These are phyloP conservation scores for Lathyrus oleraceus DNA, from an alignment of 306 rosid genomes.

Conservation along the genomic window DNA sequence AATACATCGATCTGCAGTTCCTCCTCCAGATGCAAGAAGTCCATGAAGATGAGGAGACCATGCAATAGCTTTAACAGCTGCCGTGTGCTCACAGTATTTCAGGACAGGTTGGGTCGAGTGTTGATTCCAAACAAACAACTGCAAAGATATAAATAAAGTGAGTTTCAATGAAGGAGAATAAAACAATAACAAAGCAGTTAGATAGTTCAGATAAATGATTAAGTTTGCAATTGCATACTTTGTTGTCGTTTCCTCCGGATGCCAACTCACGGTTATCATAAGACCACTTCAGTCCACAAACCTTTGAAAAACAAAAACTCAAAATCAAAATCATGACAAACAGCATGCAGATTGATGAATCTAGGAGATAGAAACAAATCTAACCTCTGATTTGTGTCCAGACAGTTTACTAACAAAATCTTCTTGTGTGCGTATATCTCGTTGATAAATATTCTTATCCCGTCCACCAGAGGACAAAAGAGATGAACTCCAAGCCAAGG, in stretches of 20 bases:
- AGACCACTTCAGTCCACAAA: constrained; percentile 97
- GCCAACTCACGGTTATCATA: constrained; percentile 96
- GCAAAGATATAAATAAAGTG: constrained; percentile 35
- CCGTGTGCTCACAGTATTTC: constrained; percentile 93
- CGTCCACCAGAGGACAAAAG: constrained; percentile 93
- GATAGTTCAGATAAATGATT: constrained; percentile 22
- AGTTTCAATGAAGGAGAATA: constrained; percentile 32
- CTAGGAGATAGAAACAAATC: constrained; percentile 32
- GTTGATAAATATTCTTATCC: constrained; percentile 88
- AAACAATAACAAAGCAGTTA: constrained; percentile 29
- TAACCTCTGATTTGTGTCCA: constrained; percentile 98
- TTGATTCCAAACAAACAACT: constrained; percentile 98
- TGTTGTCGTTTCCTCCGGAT: constrained; percentile 97
- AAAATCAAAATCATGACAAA: constrained; percentile 27
- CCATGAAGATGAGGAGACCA: constrained; percentile 99
- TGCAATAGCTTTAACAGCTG: constrained; percentile 99
- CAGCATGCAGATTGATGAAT: constrained; percentile 29
- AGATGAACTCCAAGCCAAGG: constrained; percentile 93
- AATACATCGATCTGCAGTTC: constrained; percentile 95
- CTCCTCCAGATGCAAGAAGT: constrained; percentile 99
- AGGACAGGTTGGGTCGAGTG: constrained; percentile 95
- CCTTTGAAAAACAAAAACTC: constrained; percentile 52
- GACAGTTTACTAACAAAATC: constrained; percentile 90
- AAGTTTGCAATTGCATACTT: constrained; percentile 56
- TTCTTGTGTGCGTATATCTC: constrained; percentile 89